Conservation (phyloP, 257 asterid genomes). For the Solanum rostratum region DNA sequence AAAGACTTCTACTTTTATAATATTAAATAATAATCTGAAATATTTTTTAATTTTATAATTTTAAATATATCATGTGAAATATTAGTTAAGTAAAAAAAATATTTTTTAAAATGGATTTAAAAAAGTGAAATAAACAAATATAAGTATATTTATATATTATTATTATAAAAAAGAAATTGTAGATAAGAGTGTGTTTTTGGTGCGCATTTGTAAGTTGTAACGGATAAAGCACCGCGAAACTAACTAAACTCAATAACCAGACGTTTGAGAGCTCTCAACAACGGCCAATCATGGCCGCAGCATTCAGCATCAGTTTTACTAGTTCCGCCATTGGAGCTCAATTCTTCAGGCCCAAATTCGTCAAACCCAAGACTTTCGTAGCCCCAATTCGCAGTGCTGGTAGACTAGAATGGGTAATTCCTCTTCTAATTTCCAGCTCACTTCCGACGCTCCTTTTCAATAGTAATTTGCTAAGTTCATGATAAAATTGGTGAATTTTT, state of each 20-base stretch:
- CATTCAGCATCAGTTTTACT: constrained; percentile 32
- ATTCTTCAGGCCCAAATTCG: constrained; percentile 5
- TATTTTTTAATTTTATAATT: no score
- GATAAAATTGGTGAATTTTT: background rate
- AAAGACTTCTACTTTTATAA: no score
- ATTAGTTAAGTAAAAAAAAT: no score
- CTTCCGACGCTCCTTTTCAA: background rate
- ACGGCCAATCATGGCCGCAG: constrained; percentile 48
- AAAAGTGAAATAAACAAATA: no score
- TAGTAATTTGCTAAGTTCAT: background rate
- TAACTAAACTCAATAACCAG: background rate
- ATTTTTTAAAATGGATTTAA: no score
- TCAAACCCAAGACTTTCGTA: constrained; percentile 18
- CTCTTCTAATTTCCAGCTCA: background rate
- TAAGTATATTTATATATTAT: no score
- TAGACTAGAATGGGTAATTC: constrained; percentile 44
- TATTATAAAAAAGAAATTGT: background rate
- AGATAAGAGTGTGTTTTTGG: background rate
- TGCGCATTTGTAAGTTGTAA: constrained; percentile 16
- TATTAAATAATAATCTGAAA: no score
- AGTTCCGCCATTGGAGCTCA: constrained; percentile 16
- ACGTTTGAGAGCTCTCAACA: constrained; percentile 2
- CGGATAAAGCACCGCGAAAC: constrained; percentile 26
- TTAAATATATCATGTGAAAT: no score
- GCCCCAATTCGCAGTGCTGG: constrained; percentile 58